phyloP scores from a whole-genome alignment of 1,284 basidiomycete species.

The Albatrellus sp. region DNA sequence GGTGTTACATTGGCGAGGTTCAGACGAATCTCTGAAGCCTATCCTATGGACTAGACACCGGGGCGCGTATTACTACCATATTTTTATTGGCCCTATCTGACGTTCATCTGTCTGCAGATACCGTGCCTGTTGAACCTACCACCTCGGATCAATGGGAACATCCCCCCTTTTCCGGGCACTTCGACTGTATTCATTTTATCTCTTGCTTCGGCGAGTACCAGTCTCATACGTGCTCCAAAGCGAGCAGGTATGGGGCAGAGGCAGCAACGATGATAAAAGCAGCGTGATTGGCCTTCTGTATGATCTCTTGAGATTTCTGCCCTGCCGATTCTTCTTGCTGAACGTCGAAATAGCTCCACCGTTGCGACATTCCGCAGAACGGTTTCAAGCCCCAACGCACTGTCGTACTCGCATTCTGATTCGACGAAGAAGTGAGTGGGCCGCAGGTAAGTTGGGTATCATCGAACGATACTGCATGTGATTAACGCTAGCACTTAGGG shows the following conservation, averaged over 20 bases:
- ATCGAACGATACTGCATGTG: conserved; percentile 7
- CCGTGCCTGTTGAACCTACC: conserved; percentile 42
- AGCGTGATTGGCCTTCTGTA: conserved; percentile 45
- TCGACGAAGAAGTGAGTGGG: conserved; percentile 57
- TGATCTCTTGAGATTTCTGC: neutral
- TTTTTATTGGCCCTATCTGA: no score
- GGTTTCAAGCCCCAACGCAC: conserved; percentile 40
- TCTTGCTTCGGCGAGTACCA: conserved; percentile 24
- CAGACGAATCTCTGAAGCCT: conserved; percentile 44
- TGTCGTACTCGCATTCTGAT: conserved; percentile 54
- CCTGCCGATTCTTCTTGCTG: neutral
- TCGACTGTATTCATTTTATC: conserved; percentile 16
- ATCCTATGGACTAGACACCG: conserved; percentile 56
- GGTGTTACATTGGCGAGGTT: conserved; percentile 52
- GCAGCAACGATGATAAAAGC: conserved; percentile 53
- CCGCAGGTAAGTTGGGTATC: conserved; percentile 29
- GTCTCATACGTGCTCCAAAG: no score
- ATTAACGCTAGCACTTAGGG: conserved; percentile 29
- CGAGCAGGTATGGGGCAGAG: conserved; percentile 65
- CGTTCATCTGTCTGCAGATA: conserved; percentile 23
- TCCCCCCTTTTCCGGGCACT: conserved; percentile 25
- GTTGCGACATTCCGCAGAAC: conserved; percentile 41
- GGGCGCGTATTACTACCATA: conserved; percentile 22
- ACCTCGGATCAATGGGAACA: conserved; percentile 38
- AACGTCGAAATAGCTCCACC: conserved; percentile 27